Evolutionary conservation across 176 grass and related monocot species (phyloP).

Genomic region (Bolboschoenus planiculmis): DNA sequence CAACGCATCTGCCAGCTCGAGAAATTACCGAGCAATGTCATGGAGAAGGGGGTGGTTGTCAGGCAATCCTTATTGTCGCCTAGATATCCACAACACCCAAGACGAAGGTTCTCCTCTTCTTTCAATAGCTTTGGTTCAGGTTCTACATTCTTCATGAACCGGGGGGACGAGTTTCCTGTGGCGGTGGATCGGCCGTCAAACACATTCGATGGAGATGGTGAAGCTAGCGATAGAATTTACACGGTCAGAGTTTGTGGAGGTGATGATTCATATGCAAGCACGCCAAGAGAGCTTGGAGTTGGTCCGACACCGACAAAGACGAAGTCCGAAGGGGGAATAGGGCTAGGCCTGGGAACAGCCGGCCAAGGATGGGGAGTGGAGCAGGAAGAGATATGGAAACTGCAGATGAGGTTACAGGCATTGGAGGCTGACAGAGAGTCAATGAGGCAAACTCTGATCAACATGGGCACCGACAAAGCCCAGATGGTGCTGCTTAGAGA

Average conservation of each 20-base stretch:
- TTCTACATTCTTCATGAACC: constrained; percentile 1
- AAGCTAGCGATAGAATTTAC: constrained; percentile 29
- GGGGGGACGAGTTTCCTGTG: constrained; percentile 24
- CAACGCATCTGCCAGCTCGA: constrained; percentile 28
- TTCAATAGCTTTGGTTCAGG: constrained; percentile 18
- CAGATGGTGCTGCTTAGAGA: constrained; percentile 35
- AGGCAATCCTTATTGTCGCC: constrained; percentile 10
- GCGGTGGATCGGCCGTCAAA: neutral
- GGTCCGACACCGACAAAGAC: constrained; percentile 4
- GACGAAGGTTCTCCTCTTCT: constrained; percentile 23
- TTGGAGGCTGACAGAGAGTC: constrained; percentile 39
- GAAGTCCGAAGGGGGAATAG: neutral
- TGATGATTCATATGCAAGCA: constrained; percentile 25
- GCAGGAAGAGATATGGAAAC: constrained; percentile 19
- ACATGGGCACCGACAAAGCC: constrained; percentile 29
- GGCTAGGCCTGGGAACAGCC: neutral
- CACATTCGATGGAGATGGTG: constrained; percentile 16
- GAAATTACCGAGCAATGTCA: constrained; percentile 23
- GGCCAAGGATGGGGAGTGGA: neutral
- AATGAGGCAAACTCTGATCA: constrained; percentile 27
- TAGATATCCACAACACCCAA: neutral
- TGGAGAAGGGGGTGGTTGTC: constrained; percentile 30
- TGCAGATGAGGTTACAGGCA: constrained; percentile 24
- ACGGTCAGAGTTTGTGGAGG: constrained; percentile 29
- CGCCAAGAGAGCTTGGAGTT: constrained; percentile 25